Conservation (phyloP, 2,329 filamentous ascomycete species). For the Aspergillus phoenicis region DNA sequence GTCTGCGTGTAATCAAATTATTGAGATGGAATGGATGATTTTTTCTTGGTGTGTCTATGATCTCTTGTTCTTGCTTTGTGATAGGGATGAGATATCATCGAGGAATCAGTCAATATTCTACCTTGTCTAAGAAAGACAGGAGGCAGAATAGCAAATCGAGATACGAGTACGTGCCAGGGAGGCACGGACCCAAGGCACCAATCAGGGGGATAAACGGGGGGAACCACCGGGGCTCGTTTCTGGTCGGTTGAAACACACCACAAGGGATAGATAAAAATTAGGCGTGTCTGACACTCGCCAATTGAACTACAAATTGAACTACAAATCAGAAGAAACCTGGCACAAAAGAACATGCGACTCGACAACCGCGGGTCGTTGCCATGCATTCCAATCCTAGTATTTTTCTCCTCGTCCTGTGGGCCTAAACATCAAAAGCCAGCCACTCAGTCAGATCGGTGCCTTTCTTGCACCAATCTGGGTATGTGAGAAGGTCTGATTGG, state of each 20-base stretch:
- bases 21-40: too few species aligned
- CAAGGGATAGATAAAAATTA: background rate
- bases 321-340: background rate
- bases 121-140: too few species aligned
- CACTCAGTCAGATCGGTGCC: background rate
- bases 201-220: background rate
- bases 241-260: background rate
- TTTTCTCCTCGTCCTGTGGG: background rate
- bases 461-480: background rate
- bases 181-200: too few species aligned
- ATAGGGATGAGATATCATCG: too few species aligned
- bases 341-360: background rate
- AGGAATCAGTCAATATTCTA: too few species aligned
- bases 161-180: too few species aligned
- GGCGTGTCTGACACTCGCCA: constrained; percentile 8
- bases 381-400: background rate
- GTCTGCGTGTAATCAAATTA: too few species aligned
- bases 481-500: background rate
- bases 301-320: background rate
- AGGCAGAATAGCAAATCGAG: too few species aligned
- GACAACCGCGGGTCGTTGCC: background rate
- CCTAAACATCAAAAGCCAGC: background rate
- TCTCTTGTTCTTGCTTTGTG: too few species aligned
- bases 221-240: background rate
- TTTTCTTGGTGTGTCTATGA: too few species aligned